A percentile compares a stretch with the other conserved stretches of the same genome.
These are phyloP conservation scores for Carnegiea gigantea DNA, from an alignment of 179 eudicot species.

Conservation along the genomic window DNA sequence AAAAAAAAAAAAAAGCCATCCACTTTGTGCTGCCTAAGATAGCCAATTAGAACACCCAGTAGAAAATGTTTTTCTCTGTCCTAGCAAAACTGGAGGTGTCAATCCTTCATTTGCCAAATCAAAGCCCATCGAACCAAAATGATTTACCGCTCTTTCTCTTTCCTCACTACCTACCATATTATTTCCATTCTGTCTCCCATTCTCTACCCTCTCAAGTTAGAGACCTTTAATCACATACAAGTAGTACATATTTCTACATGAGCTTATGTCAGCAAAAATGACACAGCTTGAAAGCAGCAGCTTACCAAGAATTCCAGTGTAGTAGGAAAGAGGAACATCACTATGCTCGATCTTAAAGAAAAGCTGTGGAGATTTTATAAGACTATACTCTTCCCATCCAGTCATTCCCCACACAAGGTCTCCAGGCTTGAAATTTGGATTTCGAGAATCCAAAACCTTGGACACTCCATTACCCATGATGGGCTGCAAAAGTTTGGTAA, in stretches of 20 bases:
- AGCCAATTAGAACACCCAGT: no score
- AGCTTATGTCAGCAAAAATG: background rate
- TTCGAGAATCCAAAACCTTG: constrained; percentile 56
- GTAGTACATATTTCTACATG: background rate
- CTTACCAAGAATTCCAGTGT: constrained; percentile 71
- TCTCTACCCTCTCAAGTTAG: background rate
- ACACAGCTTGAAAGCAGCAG: background rate
- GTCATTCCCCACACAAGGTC: constrained; percentile 62
- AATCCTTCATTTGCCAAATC: no score
- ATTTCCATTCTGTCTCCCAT: no score
- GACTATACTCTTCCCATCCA: constrained; percentile 70
- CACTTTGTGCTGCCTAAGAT: no score
- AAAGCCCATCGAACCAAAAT: no score
- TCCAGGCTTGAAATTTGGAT: constrained; percentile 48
- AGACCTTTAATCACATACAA: background rate
- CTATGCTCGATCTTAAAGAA: constrained; percentile 46
- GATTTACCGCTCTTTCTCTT: no score
- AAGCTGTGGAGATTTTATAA: constrained; percentile 26
- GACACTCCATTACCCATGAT: constrained; percentile 57
- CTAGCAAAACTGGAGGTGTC: no score
- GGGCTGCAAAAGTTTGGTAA: constrained; percentile 36
- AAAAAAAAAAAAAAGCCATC: no score
- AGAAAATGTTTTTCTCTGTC: no score
- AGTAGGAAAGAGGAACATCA: constrained; percentile 70
- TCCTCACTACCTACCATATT: no score